Evolutionary conservation across 805 yeast species (phyloP).

Genomic region (Saccharomycopsis sp.): DNA sequence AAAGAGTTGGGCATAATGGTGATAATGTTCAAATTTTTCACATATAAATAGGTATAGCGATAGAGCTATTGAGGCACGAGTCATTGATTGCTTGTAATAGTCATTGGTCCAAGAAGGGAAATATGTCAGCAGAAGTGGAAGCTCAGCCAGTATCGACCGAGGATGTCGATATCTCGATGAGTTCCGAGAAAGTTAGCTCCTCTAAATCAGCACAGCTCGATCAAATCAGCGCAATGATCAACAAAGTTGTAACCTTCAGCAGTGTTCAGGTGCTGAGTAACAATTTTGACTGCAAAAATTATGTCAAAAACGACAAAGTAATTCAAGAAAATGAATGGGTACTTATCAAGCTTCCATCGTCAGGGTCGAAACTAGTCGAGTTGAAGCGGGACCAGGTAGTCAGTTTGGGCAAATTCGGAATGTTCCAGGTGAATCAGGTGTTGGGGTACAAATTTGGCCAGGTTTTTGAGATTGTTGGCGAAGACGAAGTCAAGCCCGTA

Average conservation of each 20-base stretch:
- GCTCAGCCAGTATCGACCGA: not conserved
- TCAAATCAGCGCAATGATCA: not conserved
- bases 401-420: conserved; percentile 87
- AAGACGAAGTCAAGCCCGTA: conserved; percentile 44
- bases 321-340: conserved; percentile 49
- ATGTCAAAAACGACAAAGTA: conserved; percentile 25
- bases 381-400: conserved; percentile 54
- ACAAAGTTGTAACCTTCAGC: not conserved
- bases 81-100: too few relatives aligned
- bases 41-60: too few relatives aligned
- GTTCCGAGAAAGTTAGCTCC: not conserved
- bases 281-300: conserved; percentile 5
- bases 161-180: not conserved
- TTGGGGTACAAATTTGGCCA: conserved; percentile 84
- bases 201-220: not conserved
- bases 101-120: too few relatives aligned
- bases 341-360: conserved; percentile 74
- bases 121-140: not conserved
- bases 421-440: conserved; percentile 65
- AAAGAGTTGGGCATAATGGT: not conserved
- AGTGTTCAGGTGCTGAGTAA: not conserved
- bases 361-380: conserved; percentile 66
- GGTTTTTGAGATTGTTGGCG: conserved; percentile 74
- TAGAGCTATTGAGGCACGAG: too few relatives aligned
- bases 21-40: not conserved